Evolutionary conservation across 1,284 basidiomycete species (phyloP).

Genomic region (Phaffia rhodozyma): DNA sequence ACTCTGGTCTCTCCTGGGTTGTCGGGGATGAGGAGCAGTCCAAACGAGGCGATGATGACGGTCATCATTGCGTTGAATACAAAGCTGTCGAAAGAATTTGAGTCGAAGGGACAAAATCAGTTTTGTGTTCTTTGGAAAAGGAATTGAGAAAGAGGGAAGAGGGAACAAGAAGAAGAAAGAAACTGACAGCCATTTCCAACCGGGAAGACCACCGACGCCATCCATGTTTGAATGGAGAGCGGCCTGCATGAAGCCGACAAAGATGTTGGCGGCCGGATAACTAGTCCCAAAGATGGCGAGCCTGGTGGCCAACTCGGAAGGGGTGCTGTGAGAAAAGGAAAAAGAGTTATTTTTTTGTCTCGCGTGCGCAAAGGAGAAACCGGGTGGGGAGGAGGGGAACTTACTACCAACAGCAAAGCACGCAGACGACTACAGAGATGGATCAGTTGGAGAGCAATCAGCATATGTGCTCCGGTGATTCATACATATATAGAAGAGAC

Average conservation of each 20-base stretch:
- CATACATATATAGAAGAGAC: neutral
- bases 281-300: slow-evolving; percentile 26
- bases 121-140: too few relatives aligned
- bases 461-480: neutral
- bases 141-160: too few relatives aligned
- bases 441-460: neutral
- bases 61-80: slow-evolving; percentile 27
- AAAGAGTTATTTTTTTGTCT: neutral
- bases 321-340: slow-evolving; percentile 19
- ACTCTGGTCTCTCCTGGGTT: slow-evolving; percentile 20
- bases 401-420: slow-evolving; percentile 18
- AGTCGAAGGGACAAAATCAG: too few relatives aligned
- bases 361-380: neutral
- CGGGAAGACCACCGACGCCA: slow-evolving; percentile 18
- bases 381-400: neutral
- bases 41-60: slow-evolving; percentile 22
- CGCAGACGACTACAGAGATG: neutral
- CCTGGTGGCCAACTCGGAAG: slow-evolving; percentile 22
- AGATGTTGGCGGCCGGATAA: slow-evolving; percentile 25
- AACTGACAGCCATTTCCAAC: slow-evolving; percentile 23
- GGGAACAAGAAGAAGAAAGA: too few relatives aligned
- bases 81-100: neutral
- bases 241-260: slow-evolving; percentile 24
- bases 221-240: slow-evolving; percentile 21
- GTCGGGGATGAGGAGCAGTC: slow-evolving; percentile 24